Evolutionary conservation across 176 grass and related monocot genomes (phyloP), one percentile per base, ranked within the genome.

Genomic region (Aechmea fasciata): DNA sequence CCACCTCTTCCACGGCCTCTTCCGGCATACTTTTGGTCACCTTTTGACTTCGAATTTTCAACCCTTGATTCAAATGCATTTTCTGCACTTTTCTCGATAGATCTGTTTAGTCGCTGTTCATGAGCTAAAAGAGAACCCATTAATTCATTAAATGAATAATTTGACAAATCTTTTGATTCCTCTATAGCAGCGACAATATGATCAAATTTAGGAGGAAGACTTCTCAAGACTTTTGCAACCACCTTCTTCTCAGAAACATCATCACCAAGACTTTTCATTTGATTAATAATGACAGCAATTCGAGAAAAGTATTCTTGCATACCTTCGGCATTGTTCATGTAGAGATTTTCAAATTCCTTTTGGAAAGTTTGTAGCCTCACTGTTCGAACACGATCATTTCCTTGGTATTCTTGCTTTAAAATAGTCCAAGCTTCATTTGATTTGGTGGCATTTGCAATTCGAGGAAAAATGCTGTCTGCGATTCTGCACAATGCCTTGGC

Each of bases 341-440:
- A 10, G 17, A 57, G 51, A 57, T 47, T 71, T 2, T 71, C 69
- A 57, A 71, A 57, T 13, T 71, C 69, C 33, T 24, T 14, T 24
- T 6, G 47, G 0, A 71, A 12, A 2, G 10, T 47, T 17, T 71
- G 49, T 2, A 57, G 13, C 22, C 17, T 71, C 11, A 19, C 13
- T 13, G 13, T 55, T 10, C 53, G 15, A 15, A 57, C 69, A 7
- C 57, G 29, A 11, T 71, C 1, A 10, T 11, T 15, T 3, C 51
- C 51, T 55, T 71, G 50, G 15, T 10, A 71, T 51, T 70, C 68
- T 1, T 53, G 22, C 52, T 28, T 52, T 4, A 70, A 12, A 9
- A 9, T 51, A 3, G 51, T 10, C 13, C 51, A 71, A 25, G 23
- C 24, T 15, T 71, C 23, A 10, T 71, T 41, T n/a, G 23, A 3